phyloP scores from a whole-genome alignment of 257 asterid species.

The Solanum paucissectum region DNA sequence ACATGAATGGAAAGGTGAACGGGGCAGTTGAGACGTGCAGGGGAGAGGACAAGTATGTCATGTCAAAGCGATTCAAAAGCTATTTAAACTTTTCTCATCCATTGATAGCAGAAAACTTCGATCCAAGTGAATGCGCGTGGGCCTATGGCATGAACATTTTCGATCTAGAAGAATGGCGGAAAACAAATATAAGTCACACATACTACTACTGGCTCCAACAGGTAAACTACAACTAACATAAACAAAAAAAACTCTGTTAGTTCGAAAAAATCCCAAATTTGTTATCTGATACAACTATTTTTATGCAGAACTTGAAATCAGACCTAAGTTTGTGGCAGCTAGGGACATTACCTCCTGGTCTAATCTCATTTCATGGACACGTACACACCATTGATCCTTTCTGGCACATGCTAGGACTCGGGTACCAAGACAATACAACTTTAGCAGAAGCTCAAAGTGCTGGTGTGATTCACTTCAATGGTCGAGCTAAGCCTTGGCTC shows the following conservation, averaged over 20 bases:
- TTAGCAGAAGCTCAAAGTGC: slow-evolving; percentile 60
- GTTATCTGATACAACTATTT: neutral
- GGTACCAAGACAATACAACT: slow-evolving; percentile 82
- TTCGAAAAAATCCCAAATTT: neutral
- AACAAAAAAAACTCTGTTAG: neutral
- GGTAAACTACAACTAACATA: slow-evolving; percentile 25
- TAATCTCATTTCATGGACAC: slow-evolving; percentile 83
- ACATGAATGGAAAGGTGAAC: slow-evolving; percentile 84
- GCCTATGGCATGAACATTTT: slow-evolving; percentile 97
- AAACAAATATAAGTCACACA: slow-evolving; percentile 62
- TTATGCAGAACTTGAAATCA: slow-evolving; percentile 72
- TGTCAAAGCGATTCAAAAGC: slow-evolving; percentile 84
- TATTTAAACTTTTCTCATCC: slow-evolving; percentile 94
- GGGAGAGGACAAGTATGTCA: slow-evolving; percentile 80
- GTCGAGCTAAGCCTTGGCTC: slow-evolving; percentile 98
- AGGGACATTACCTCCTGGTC: slow-evolving; percentile 92
- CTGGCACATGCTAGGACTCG: slow-evolving; percentile 97
- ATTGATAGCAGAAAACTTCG: slow-evolving; percentile 48
- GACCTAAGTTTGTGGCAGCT: slow-evolving; percentile 96
- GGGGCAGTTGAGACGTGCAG: slow-evolving; percentile 93
- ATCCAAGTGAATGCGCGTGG: slow-evolving; percentile 96
- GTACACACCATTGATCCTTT: slow-evolving; percentile 63
- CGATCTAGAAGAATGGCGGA: slow-evolving; percentile 88
- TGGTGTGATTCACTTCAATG: slow-evolving; percentile 83
- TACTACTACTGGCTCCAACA: slow-evolving; percentile 78